A percentile compares a stretch with the other conserved stretches of the same genome.
Evolutionary conservation across 805 yeast genomes (phyloP).

Genomic region (Wilhelminamyces savonicus): DNA sequence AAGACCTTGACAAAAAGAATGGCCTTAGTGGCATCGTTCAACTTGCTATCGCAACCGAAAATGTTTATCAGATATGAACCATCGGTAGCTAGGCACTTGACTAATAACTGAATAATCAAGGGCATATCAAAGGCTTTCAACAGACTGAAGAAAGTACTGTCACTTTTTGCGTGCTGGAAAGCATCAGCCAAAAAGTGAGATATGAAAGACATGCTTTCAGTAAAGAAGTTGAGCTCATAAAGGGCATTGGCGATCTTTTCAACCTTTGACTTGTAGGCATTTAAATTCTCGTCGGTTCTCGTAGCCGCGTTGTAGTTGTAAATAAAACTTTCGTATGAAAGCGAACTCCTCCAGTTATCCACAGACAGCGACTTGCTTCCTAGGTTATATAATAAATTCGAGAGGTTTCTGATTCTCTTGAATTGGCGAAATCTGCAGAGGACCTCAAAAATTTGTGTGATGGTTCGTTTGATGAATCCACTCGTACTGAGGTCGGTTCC

Average conservation of each 20-base stretch:
- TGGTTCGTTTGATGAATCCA: conserved; percentile 2
- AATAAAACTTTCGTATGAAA: conserved; percentile 24
- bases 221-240: conserved; percentile 9
- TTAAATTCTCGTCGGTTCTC: conserved; percentile 5
- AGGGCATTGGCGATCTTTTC: conserved; percentile 26
- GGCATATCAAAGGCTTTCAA: conserved; percentile 8
- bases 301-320: conserved; percentile 4
- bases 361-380: conserved; percentile 18
- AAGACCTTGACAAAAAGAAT: conserved; percentile 11
- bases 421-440: conserved; percentile 18
- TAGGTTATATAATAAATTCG: conserved; percentile 39
- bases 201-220: conserved; percentile 2
- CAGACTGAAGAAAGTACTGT: too few relatives aligned
- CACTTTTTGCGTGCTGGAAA: not conserved
- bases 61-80: not conserved
- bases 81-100: conserved; percentile 5
- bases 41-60: conserved; percentile 4
- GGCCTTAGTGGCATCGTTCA: conserved; percentile 10
- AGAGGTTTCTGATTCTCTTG: conserved; percentile 40
- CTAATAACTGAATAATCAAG: conserved; percentile 10
- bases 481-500: not conserved
- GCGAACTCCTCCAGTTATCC: conserved; percentile 10
- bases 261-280: conserved; percentile 19
- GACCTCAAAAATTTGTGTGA: conserved; percentile 1
- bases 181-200: conserved; percentile 1